These are phyloP conservation scores for Puccinia sorghi DNA, from an alignment of 1,284 basidiomycete genomes.

Conservation along the genomic window DNA sequence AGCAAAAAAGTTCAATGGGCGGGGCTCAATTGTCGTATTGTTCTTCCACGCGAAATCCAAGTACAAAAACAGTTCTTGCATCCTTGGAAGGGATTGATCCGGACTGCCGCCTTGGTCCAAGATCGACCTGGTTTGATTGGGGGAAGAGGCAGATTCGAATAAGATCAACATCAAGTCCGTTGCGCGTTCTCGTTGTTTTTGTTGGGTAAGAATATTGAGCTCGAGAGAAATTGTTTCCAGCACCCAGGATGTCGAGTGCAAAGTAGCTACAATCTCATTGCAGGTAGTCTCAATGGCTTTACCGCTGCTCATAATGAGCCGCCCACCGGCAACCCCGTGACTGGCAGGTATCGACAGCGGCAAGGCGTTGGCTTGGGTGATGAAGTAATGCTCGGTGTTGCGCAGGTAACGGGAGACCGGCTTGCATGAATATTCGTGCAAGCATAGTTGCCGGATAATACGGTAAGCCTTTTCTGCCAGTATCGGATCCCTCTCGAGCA, in stretches of 20 bases:
- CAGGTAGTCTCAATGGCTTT: conserved; percentile 72
- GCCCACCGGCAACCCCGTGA: conserved; percentile 63
- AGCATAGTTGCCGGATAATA: conserved; percentile 81
- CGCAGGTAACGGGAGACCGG: conserved; percentile 84
- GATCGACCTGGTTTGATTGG: conserved; percentile 38
- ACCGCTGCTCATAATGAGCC: conserved; percentile 72
- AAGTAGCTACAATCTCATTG: conserved; percentile 72
- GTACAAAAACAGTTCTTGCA: conserved; percentile 50
- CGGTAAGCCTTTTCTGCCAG: conserved; percentile 84
- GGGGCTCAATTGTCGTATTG: conserved; percentile 36
- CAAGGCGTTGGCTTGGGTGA: conserved; percentile 73
- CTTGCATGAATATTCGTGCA: conserved; percentile 78
- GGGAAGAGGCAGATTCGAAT: conserved; percentile 39
- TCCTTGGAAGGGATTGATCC: conserved; percentile 50
- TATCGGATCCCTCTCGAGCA: conserved; percentile 62
- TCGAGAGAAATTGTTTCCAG: conserved; percentile 86
- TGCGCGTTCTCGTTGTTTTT: conserved; percentile 34
- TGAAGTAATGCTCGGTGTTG: conserved; percentile 84
- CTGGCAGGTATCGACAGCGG: conserved; percentile 61
- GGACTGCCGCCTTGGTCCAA: conserved; percentile 42
- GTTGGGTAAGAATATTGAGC: conserved; percentile 69
- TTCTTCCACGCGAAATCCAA: conserved; percentile 47
- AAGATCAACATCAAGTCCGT: conserved; percentile 35
- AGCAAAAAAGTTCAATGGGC: conserved; percentile 39
- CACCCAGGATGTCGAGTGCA: conserved; percentile 79